Evolutionary conservation across 2,329 filamentous ascomycete species (phyloP), one percentile per base, ranked within the genome.

Genomic region (Verticillium zaregamsianum): DNA sequence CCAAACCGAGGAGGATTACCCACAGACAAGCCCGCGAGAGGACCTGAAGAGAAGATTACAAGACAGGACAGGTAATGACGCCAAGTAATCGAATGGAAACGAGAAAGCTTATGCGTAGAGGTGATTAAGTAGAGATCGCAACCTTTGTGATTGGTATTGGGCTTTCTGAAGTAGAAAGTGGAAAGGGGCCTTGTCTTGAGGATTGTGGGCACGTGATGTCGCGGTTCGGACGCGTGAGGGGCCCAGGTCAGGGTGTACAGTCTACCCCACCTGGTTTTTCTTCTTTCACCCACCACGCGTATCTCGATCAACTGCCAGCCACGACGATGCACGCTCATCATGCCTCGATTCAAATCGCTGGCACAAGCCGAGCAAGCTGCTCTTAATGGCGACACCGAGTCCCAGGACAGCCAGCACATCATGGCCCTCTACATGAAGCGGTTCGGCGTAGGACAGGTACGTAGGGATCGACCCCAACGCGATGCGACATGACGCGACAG

Each of bases 371-470:
- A 71, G 23, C 65, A 67, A 14, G 67, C 62, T 62, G 70, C 65
- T 3, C 56, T 71, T 8, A 66, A 72, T 5, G 75, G 72, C 59
- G 68, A 63, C 61, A 69, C 72, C 63, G 77, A 78, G 60, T 75
- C 77, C 8, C 78, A 80, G 65, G 78, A 81, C 66, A 81, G 76
- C 70, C 79, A 80, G 68, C 69, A 71, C 31, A 69, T 81, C 31
- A 65, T 78, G 2, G 72, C 76, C 39, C 71, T 71, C 61, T 72
- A 79, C 65, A 74, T 73, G 64, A 70, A 68, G 23, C 70, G 76
- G 62, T 75, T 78, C 62, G 77, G 76, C 61, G 70, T 76, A 17
- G 74, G 70, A 56, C 67, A 70, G 70, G 78, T 80, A 72, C 68
- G 77, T 78, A 7, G 20, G 17, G 35, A 63, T 61, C 57, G 35